A percentile compares a stretch with the other conserved stretches of the same genome.
Evolutionary conservation across 192 early-diverging fungal genomes (phyloP).

Genomic region (Podochytrium sp.): DNA sequence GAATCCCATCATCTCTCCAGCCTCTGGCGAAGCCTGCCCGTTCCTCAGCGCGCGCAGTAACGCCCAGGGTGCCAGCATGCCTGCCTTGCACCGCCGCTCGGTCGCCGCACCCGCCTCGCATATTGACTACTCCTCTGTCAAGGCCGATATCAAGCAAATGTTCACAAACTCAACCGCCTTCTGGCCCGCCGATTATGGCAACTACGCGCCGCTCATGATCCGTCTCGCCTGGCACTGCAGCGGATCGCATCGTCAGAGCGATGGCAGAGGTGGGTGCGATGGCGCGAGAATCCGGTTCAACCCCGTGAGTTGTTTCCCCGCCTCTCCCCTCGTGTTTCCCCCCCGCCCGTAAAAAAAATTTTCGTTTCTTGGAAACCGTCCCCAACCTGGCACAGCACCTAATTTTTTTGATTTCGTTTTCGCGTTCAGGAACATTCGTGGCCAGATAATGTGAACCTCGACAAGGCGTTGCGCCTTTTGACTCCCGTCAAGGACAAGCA

Average conservation of each 20-base stretch:
- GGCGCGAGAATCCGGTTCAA: constrained; percentile 67
- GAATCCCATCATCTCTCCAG: neutral
- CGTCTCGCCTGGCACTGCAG: constrained; percentile 86
- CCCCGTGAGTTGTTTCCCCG: constrained; percentile 23
- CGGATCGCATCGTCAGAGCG: constrained; percentile 66
- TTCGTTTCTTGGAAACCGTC: too few relatives aligned
- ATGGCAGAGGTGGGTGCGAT: constrained; percentile 71
- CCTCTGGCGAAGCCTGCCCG: neutral
- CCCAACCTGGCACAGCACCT: too few relatives aligned
- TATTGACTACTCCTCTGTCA: constrained; percentile 9
- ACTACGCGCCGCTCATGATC: constrained; percentile 76
- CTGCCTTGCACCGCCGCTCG: neutral
- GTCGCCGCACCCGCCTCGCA: neutral
- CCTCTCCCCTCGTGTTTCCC: too few relatives aligned
- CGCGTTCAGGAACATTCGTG: too few relatives aligned
- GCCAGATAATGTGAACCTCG: constrained; percentile 78
- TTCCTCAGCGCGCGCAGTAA: neutral
- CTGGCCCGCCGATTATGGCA: constrained; percentile 55
- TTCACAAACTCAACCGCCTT: constrained; percentile 26
- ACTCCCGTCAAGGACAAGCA: constrained; percentile 78
- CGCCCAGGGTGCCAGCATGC: neutral
- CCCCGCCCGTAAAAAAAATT: too few relatives aligned
- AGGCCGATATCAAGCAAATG: constrained; percentile 9
- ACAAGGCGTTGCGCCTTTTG: constrained; percentile 71
- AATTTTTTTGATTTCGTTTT: too few relatives aligned